These are phyloP conservation scores for Yarrowia galli DNA, from an alignment of 1,139 yeast species.

Conservation along the genomic window DNA sequence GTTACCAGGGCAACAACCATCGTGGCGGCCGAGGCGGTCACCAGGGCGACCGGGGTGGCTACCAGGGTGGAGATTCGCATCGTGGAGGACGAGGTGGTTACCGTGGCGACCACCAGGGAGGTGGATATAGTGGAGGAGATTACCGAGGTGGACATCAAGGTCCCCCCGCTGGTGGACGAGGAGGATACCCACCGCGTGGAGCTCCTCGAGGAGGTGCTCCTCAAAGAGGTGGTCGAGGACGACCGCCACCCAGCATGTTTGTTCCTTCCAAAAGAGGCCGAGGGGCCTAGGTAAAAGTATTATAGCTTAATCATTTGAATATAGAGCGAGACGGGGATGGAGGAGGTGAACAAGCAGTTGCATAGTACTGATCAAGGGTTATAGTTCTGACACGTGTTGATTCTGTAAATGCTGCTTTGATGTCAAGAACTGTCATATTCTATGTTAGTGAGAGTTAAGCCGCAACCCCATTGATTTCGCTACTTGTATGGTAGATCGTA, in stretches of 20 bases:
- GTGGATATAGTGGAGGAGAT: not conserved
- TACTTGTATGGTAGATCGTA: too few relatives aligned
- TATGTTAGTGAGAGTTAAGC: too few relatives aligned
- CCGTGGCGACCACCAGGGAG: conserved; percentile 1
- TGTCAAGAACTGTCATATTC: too few relatives aligned
- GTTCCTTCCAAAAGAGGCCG: conserved; percentile 22
- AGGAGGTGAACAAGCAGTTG: too few relatives aligned
- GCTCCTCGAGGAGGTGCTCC: conserved; percentile 15
- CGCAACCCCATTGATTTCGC: too few relatives aligned
- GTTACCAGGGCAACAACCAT: conserved; percentile 1
- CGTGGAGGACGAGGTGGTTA: not conserved
- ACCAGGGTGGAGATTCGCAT: not conserved
- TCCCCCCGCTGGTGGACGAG: too few relatives aligned
- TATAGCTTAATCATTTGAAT: too few relatives aligned
- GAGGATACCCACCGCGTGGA: not conserved
- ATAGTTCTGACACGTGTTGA: too few relatives aligned
- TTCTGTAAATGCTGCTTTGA: too few relatives aligned
- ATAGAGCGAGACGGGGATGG: too few relatives aligned
- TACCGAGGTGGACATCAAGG: conserved; percentile 5
- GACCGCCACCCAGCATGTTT: conserved; percentile 16
- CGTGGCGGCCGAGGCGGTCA: not conserved
- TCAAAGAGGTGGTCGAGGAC: conserved; percentile 11
- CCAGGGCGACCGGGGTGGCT: not conserved
- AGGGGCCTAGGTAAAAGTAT: not conserved
- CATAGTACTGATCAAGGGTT: too few relatives aligned